These are phyloP conservation scores for Tricholoma sp. DNA, from an alignment of 768 basidiomycete genomes.

Conservation along the genomic window DNA sequence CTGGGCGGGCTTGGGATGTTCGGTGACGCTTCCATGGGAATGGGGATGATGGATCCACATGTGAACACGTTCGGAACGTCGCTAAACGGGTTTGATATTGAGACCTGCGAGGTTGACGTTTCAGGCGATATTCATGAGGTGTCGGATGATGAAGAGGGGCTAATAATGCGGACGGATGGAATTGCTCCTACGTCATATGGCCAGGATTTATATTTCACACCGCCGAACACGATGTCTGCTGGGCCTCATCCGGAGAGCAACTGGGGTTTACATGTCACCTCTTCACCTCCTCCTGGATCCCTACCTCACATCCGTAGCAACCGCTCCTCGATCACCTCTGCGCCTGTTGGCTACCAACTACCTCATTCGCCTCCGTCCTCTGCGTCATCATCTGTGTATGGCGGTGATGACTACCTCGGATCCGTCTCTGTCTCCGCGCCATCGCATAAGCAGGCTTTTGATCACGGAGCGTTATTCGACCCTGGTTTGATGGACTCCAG, in stretches of 20 bases:
- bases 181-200: conserved; percentile 17
- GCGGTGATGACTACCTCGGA: conserved; percentile 32
- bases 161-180: conserved; percentile 31
- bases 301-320: conserved; percentile 24
- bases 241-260: conserved; percentile 8
- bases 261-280: conserved; percentile 36
- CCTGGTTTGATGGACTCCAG: conserved; percentile 31
- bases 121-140: conserved; percentile 47
- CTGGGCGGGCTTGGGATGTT: conserved; percentile 24
- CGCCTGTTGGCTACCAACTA: conserved; percentile 21
- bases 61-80: conserved; percentile 11
- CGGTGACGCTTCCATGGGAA: conserved; percentile 18
- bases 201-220: conserved; percentile 13
- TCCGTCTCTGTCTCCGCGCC: conserved; percentile 58
- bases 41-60: conserved; percentile 20
- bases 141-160: conserved; percentile 50
- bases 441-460: conserved; percentile 63
- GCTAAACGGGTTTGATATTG: conserved; percentile 35
- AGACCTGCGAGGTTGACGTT: conserved; percentile 59
- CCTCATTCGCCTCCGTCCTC: conserved; percentile 25
- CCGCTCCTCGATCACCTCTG: conserved; percentile 17
- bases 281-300: conserved; percentile 31
- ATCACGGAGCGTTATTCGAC: conserved; percentile 49
- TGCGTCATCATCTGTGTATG: conserved; percentile 24
- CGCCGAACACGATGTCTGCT: conserved; percentile 5